Evolutionary conservation across 2,329 filamentous ascomycete genomes (phyloP), one percentile per base, ranked within the genome.

Genomic region (Acephala macrosclerotiorum): DNA sequence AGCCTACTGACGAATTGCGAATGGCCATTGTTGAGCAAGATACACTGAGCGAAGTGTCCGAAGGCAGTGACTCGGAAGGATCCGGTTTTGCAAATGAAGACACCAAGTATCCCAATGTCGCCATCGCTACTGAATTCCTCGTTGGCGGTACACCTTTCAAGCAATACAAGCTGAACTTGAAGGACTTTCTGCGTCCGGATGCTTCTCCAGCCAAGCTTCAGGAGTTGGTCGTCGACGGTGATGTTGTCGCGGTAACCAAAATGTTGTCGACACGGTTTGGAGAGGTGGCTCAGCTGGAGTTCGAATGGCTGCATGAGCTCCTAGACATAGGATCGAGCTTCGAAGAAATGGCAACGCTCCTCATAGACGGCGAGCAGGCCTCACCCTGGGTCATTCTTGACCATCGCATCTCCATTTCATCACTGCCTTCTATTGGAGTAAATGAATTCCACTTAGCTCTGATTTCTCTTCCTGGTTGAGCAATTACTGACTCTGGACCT

Each of bases 301-400:
- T 62, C 25, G 58, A 58, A 11, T 68, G 67, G 67, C 64, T 67
- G 6, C 25, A 49, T 12, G 67, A 68, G 33, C 64, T 68, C 16
- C n/a, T 56, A 20, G 51, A 63, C 11, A 45, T 56, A 33, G 61
- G 61, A 2, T 66, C 53, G 16, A 57, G 20, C 11, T 61, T 22
- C 22, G 55, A 63, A n/a, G 64, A 64, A 45, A 66, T 68, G n/a
- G 67, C 67, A 12, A 45, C 38, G 33, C 61, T 68, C 33, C 59
- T 68, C 16, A 49, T 66, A 14, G 57, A 61, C 11, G 57, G 53
- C 1, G 51, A 60, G 38, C 51, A 60, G 3, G 58, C 60, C 20
- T 58, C 64, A 2, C 64, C 64, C 1, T 68, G 64, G 67, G 64
- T 66, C 12, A 35, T 26, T 16, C n/a, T 65, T 42, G 35, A 36